Conservation (phyloP, 441 rosid genomes). For the Oxalis stricta region DNA sequence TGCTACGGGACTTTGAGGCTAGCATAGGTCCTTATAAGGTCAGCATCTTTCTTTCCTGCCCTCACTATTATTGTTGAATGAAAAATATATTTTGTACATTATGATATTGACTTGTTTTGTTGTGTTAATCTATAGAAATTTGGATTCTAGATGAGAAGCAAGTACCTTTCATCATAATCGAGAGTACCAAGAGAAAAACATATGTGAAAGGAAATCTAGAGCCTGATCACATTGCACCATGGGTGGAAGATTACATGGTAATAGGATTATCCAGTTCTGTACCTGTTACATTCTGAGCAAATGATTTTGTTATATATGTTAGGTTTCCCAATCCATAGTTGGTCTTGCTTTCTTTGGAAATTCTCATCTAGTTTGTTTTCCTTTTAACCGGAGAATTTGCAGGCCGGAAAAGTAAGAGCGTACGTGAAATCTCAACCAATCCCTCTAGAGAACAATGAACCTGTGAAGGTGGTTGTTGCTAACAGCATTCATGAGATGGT, state of each 20-base stretch:
- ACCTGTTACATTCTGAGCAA: too few species aligned
- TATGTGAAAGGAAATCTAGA: constrained; percentile 58
- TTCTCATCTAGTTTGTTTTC: not conserved
- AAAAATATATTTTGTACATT: not conserved
- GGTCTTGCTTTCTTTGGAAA: not conserved
- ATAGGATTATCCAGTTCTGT: too few species aligned
- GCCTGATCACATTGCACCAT: constrained; percentile 56
- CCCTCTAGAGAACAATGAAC: constrained; percentile 66
- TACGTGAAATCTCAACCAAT: constrained; percentile 74
- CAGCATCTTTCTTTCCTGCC: constrained; percentile 7
- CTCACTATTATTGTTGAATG: not conserved
- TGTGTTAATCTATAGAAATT: constrained; percentile 51
- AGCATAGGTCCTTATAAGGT: constrained; percentile 88
- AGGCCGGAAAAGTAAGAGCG: constrained; percentile 67
- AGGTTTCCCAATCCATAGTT: too few species aligned
- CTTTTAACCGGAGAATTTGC: constrained; percentile 15
- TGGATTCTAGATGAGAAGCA: constrained; percentile 77
- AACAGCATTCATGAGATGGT: constrained; percentile 73
- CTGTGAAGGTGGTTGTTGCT: constrained; percentile 86
- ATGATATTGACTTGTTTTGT: not conserved
- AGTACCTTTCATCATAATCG: constrained; percentile 63
- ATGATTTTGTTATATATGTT: too few species aligned
- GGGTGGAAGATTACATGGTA: constrained; percentile 89
- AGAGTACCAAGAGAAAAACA: constrained; percentile 53
- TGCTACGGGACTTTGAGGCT: constrained; percentile 72